Conservation (phyloP, 176 grass and related monocot genomes). For the Themeda triandra region DNA sequence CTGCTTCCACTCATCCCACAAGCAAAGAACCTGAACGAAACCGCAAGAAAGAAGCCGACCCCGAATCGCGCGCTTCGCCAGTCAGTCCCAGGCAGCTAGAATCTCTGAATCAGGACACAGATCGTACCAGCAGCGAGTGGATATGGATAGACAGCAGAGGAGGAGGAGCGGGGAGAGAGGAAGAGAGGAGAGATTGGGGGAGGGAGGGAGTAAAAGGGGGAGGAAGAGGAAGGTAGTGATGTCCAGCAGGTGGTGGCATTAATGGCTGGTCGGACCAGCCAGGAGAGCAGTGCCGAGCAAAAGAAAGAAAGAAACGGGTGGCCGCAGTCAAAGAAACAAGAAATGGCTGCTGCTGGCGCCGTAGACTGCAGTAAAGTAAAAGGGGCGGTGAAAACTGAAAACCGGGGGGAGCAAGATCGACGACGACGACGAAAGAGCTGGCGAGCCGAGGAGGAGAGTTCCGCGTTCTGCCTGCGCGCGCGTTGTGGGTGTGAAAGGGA, state of each 20-base stretch:
- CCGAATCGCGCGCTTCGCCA: not conserved
- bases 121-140: conserved; percentile 23
- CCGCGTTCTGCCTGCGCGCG: too few relatives aligned
- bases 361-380: not conserved
- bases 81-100: not conserved
- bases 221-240: not conserved
- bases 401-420: not conserved
- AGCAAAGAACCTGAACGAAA: conserved; percentile 49
- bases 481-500: too few relatives aligned
- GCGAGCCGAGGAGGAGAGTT: too few relatives aligned
- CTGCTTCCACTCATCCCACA: conserved; percentile 28
- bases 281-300: not conserved
- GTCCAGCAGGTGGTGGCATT: conserved; percentile 36
- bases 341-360: not conserved
- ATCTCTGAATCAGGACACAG: not conserved
- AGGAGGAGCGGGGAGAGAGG: not conserved
- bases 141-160: not conserved
- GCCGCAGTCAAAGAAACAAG: conserved; percentile 14
- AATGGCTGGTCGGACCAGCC: conserved; percentile 41
- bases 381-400: not conserved
- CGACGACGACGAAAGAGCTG: not conserved
- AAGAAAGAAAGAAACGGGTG: conserved; percentile 14
- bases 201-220: not conserved
- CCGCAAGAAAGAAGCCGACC: not conserved
- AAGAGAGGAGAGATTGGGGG: not conserved